These are phyloP conservation scores for Rhizopus stolonifer DNA, from an alignment of 371 early-diverging fungal genomes.

Conservation along the genomic window DNA sequence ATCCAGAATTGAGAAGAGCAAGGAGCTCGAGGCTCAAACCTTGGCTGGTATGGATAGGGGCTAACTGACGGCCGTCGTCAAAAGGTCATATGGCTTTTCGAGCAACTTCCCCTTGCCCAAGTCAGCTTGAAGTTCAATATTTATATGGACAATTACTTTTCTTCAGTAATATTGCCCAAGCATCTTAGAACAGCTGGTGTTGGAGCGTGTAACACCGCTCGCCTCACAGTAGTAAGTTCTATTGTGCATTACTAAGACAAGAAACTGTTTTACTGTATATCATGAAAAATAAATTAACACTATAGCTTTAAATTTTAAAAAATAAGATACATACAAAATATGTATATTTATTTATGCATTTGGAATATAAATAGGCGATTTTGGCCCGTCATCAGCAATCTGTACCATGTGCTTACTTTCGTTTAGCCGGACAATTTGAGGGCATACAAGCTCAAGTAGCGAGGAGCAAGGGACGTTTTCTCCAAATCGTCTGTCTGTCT, in stretches of 20 bases:
- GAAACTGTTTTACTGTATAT: not conserved
- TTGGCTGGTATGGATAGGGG: not conserved
- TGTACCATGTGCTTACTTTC: not conserved
- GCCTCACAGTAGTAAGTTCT: not conserved
- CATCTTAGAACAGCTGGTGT: slow-evolving; percentile 1
- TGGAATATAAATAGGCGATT: slow-evolving; percentile 1
- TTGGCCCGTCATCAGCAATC: slow-evolving; percentile 4
- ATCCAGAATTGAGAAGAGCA: slow-evolving; percentile 1
- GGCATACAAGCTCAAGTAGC: not conserved
- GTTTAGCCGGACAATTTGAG: not conserved
- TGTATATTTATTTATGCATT: not conserved
- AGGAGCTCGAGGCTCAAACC: slow-evolving; percentile 1
- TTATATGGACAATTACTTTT: slow-evolving; percentile 1
- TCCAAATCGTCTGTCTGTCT: not conserved
- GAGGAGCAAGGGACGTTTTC: not conserved
- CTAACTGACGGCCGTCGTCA: not conserved
- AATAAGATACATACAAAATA: not conserved
- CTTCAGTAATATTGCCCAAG: slow-evolving; percentile 1
- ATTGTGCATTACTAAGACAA: slow-evolving; percentile 1
- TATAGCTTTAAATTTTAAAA: not conserved
- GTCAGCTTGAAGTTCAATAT: slow-evolving; percentile 1
- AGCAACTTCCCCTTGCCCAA: slow-evolving; percentile 1
- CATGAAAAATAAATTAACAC: not conserved
- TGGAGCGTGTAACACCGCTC: slow-evolving; percentile 1
- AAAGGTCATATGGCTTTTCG: not conserved